These are phyloP conservation scores for Scolecobasidium constrictum DNA, from an alignment of 2,329 filamentous ascomycete genomes.

Conservation along the genomic window DNA sequence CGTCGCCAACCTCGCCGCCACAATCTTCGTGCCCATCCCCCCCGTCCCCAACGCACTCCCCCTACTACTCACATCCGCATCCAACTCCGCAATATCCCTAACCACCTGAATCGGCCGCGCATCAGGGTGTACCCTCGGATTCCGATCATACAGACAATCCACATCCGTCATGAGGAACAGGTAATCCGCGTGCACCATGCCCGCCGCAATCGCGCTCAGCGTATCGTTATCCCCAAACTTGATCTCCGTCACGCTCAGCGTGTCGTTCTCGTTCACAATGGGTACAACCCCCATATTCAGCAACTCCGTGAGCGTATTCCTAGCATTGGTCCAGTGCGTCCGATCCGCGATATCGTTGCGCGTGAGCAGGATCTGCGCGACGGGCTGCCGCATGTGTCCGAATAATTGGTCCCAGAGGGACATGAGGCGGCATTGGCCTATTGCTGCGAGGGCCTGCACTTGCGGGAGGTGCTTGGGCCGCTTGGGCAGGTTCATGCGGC, in stretches of 20 bases:
- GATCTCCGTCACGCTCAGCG: conserved; percentile 91
- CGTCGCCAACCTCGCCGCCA: conserved; percentile 82
- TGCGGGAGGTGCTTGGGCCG: conserved; percentile 84
- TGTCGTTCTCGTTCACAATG: conserved; percentile 98
- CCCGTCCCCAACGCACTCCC: conserved; percentile 86
- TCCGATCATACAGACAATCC: conserved; percentile 94
- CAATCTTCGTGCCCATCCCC: conserved; percentile 96
- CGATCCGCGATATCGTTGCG: conserved; percentile 94
- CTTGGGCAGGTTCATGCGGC: conserved; percentile 78
- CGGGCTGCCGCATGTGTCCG: conserved; percentile 73
- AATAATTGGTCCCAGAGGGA: conserved; percentile 93
- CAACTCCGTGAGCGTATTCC: conserved; percentile 86
- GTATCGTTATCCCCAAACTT: conserved; percentile 99
- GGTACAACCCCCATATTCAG: conserved; percentile 93
- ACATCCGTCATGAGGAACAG: conserved; percentile 99
- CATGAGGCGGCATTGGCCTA: conserved; percentile 91
- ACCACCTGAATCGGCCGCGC: conserved; percentile 87
- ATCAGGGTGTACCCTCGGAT: conserved; percentile 74
- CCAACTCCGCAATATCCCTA: conserved; percentile 70
- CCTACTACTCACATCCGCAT: conserved; percentile 82
- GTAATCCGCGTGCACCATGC: conserved; percentile 94
- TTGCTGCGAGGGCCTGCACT: conserved; percentile 87
- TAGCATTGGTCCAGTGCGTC: conserved; percentile 90
- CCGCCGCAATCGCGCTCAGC: conserved; percentile 87
- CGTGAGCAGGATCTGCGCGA: conserved; percentile 89